Evolutionary conservation across 495 filamentous ascomycete genomes (phyloP).

Genomic region (Niebla homalea): DNA sequence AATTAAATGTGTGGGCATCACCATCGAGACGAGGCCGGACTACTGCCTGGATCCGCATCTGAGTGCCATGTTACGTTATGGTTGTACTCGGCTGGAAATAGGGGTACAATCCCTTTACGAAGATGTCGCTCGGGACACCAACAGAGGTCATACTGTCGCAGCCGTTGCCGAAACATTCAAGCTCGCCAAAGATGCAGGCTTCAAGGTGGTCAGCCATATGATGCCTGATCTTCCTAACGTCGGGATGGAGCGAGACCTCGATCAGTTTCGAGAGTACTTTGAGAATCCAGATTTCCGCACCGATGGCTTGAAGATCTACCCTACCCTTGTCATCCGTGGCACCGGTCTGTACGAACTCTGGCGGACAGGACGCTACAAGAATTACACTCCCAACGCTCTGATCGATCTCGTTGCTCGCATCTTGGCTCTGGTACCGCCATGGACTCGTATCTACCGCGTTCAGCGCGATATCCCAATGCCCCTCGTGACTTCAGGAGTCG

Average conservation of each 20-base stretch:
- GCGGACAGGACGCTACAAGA: conserved; percentile 93
- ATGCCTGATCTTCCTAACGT: conserved; percentile 98
- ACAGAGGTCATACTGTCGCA: conserved; percentile 90
- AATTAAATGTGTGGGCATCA: conserved; percentile 95
- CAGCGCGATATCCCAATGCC: conserved; percentile 99
- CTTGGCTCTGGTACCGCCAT: conserved; percentile 83
- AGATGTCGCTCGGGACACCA: conserved; percentile 95
- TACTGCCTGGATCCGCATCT: conserved; percentile 91
- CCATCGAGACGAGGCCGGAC: conserved; percentile 92
- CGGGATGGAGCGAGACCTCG: conserved; percentile 92
- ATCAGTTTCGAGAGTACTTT: conserved; percentile 96
- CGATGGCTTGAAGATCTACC: conserved; percentile 97
- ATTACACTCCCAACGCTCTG: conserved; percentile 93
- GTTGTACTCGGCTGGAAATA: conserved; percentile 86
- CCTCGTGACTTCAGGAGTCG: conserved; percentile 87
- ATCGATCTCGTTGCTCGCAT: conserved; percentile 94
- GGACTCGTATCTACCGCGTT: conserved; percentile 97
- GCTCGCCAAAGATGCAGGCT: conserved; percentile 90
- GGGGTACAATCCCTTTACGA: conserved; percentile 96
- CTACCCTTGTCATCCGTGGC: conserved; percentile 91
- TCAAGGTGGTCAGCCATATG: conserved; percentile 98
- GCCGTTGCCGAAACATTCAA: conserved; percentile 91
- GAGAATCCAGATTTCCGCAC: conserved; percentile 93
- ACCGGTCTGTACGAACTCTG: conserved; percentile 96
- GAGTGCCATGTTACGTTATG: conserved; percentile 88